phyloP scores from a whole-genome alignment of 2,329 filamentous ascomycete genomes.

The Ophiostoma novo-ulmi region DNA sequence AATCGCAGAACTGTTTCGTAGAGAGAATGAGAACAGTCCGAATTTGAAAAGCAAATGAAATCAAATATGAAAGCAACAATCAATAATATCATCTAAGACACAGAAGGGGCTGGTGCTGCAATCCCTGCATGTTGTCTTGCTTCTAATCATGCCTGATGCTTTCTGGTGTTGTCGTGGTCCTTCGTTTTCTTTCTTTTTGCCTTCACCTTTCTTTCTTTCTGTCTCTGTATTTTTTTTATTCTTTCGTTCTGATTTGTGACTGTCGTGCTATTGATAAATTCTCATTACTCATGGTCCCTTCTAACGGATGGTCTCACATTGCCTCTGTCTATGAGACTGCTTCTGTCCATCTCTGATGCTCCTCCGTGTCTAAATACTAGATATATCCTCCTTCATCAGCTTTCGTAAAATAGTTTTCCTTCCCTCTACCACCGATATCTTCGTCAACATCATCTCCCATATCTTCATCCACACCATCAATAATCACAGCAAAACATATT shows the following conservation, averaged over 20 bases:
- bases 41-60: neutral
- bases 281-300: neutral
- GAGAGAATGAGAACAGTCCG: neutral
- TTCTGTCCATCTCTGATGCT: neutral
- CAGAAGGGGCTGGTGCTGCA: slow-evolving; percentile 9
- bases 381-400: neutral
- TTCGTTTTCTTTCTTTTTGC: neutral
- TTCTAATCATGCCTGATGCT: neutral
- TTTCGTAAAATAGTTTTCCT: neutral
- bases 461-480: neutral
- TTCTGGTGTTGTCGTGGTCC: neutral
- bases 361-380: neutral
- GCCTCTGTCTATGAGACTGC: neutral
- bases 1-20: neutral
- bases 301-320: neutral
- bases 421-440: neutral
- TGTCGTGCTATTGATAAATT: neutral
- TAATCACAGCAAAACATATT: neutral
- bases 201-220: neutral
- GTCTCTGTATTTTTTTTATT: neutral
- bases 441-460: neutral
- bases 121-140: slow-evolving; percentile 17
- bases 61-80: neutral
- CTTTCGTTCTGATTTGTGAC: neutral
- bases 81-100: neutral